A percentile compares a stretch with the other conserved stretches of the same genome.
phyloP scores from a whole-genome alignment of 192 early-diverging fungal genomes.

The Coemansia sp. region DNA sequence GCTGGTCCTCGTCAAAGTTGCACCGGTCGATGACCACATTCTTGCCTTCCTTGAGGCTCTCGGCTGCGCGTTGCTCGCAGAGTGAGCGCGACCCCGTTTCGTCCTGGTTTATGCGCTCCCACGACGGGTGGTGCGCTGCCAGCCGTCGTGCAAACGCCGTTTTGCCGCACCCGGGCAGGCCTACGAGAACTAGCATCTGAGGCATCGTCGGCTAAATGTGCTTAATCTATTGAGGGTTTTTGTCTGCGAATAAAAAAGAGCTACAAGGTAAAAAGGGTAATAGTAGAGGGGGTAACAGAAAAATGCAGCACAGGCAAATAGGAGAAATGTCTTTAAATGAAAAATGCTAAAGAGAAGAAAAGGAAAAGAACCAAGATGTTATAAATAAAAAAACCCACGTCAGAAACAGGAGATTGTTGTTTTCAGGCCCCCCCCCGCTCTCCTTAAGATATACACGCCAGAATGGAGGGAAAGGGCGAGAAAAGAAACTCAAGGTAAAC shows the following conservation, averaged over 20 bases:
- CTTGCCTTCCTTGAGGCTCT: conserved; percentile 56
- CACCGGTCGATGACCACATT: conserved; percentile 76
- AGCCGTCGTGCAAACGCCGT: conserved; percentile 64
- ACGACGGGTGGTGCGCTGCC: conserved; percentile 47
- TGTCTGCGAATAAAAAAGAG: not conserved
- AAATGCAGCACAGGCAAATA: conserved; percentile 1
- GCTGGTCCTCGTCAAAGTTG: conserved; percentile 76
- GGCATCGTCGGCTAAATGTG: conserved; percentile 32
- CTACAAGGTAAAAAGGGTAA: conserved; percentile 1
- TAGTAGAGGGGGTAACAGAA: conserved; percentile 1
- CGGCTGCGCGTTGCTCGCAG: conserved; percentile 62
- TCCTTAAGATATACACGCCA: not conserved
- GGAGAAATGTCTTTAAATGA: not conserved
- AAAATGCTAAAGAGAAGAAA: conserved; percentile 7
- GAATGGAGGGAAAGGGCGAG: not conserved
- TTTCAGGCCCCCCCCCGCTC: too few relatives aligned
- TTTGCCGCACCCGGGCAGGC: conserved; percentile 77
- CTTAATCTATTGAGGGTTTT: not conserved
- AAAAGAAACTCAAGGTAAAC: not conserved
- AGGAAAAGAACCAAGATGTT: not conserved
- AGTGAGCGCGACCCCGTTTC: conserved; percentile 65
- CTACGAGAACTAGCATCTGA: conserved; percentile 69
- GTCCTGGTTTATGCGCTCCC: conserved; percentile 74
- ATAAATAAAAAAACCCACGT: not conserved
- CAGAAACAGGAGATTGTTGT: not conserved